A percentile compares a stretch with the other conserved stretches of the same genome.
phyloP scores from a whole-genome alignment of 768 basidiomycete species.

The Cystoderma amianthinum region DNA sequence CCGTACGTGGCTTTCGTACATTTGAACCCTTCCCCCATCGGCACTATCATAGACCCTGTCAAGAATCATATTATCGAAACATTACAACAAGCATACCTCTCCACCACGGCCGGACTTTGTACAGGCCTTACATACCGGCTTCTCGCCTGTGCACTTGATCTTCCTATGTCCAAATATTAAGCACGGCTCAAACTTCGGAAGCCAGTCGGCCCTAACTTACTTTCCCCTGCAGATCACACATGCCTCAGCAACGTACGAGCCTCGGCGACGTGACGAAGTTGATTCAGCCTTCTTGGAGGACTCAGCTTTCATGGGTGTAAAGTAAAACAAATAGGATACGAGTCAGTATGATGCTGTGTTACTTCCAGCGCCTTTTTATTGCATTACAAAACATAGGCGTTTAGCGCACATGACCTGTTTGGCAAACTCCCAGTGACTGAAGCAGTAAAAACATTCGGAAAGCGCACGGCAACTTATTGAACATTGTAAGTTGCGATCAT shows the following conservation, averaged over 20 bases:
- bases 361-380: no score
- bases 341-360: no score
- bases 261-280: not conserved
- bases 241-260: conserved; percentile 24
- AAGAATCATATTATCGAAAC: not conserved
- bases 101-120: conserved; percentile 24
- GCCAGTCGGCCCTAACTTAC: conserved; percentile 21
- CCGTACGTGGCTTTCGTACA: conserved; percentile 33
- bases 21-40: conserved; percentile 31
- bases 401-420: no score
- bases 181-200: not conserved
- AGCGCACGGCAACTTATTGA: no score
- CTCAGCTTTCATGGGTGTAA: no score
- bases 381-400: no score
- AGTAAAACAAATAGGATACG: no score
- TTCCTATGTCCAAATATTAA: conserved; percentile 21
- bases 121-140: conserved; percentile 37
- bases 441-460: no score
- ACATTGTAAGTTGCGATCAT: no score
- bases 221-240: conserved; percentile 33
- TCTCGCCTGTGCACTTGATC: conserved; percentile 37
- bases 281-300: not conserved
- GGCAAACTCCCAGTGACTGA: no score
- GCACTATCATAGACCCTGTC: conserved; percentile 21
- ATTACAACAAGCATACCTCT: conserved; percentile 19